Conservation (phyloP, 768 basidiomycete genomes). For the Calocybe gangraenosa region DNA sequence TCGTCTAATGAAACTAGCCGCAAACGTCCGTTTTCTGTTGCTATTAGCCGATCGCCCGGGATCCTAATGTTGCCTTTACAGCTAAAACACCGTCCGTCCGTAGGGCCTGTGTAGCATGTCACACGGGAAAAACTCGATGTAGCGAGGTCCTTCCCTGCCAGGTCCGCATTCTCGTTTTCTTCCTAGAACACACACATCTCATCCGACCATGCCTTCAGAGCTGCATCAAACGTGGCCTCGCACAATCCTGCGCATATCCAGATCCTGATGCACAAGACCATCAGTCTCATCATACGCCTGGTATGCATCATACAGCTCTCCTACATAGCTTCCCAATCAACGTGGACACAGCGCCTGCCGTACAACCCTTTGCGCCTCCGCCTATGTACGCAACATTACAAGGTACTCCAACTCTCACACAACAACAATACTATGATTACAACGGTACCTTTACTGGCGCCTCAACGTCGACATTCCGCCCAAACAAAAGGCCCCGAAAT, state of each 20-base stretch:
- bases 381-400: conserved; percentile 48
- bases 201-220: conserved; percentile 39
- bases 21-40: conserved; percentile 49
- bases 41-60: conserved; percentile 15
- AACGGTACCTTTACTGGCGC: conserved; percentile 63
- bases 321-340: conserved; percentile 13
- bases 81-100: conserved; percentile 81
- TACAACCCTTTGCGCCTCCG: conserved; percentile 39
- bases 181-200: conserved; percentile 1
- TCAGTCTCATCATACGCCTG: conserved; percentile 35
- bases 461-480: conserved; percentile 75
- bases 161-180: conserved; percentile 31
- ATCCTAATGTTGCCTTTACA: conserved; percentile 25
- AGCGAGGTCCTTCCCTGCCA: conserved; percentile 82
- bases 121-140: conserved; percentile 79
- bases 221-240: conserved; percentile 78
- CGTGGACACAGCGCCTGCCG: conserved; percentile 21
- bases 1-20: conserved; percentile 37
- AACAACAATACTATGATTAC: conserved; percentile 79
- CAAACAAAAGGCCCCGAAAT: conserved; percentile 71
- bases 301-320: conserved; percentile 22
- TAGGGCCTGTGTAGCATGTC: conserved; percentile 76
- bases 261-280: conserved; percentile 64
- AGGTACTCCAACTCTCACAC: conserved; percentile 45
- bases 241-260: conserved; percentile 67